Conservation (phyloP, 2,329 filamentous ascomycete species). For the Venturia oleaginea region DNA sequence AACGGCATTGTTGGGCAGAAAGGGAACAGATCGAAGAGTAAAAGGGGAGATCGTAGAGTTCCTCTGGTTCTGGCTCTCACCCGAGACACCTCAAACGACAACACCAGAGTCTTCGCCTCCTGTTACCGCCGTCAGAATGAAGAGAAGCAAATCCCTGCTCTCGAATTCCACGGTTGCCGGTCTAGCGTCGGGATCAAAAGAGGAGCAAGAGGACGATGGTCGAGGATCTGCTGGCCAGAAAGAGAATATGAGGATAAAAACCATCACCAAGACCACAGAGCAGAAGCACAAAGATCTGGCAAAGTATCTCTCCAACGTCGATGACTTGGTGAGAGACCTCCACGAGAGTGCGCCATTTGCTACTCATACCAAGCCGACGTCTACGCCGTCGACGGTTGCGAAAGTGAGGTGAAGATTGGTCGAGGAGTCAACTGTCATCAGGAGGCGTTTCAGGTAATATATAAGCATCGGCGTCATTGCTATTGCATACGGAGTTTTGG, state of each 20-base stretch:
- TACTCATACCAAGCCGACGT: background rate
- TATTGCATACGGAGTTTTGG: background rate
- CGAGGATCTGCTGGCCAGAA: constrained; percentile 22
- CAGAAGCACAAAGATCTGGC: constrained; percentile 77
- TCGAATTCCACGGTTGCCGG: background rate
- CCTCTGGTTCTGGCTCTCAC: constrained; percentile 95
- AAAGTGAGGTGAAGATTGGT: background rate
- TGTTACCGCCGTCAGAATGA: constrained; percentile 1
- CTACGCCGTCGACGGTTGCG: background rate
- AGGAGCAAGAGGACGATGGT: constrained; percentile 8
- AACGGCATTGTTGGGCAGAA: constrained; percentile 85
- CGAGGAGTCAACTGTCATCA: background rate
- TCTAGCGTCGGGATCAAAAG: constrained; percentile 23
- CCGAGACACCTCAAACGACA: constrained; percentile 1
- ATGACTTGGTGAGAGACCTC: constrained; percentile 76
- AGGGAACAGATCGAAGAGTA: constrained; percentile 75
- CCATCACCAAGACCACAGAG: constrained; percentile 46
- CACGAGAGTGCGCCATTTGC: constrained; percentile 68
- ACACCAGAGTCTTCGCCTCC: background rate
- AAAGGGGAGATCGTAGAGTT: constrained; percentile 97
- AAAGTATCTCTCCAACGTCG: constrained; percentile 70
- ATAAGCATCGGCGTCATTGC: background rate
- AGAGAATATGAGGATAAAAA: constrained; percentile 28
- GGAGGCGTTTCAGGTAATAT: background rate
- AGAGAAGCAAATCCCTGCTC: background rate